A percentile compares a stretch with the other conserved stretches of the same genome.
phyloP scores from a whole-genome alignment of 2,329 filamentous ascomycete genomes.

The Colletotrichum limetticola region DNA sequence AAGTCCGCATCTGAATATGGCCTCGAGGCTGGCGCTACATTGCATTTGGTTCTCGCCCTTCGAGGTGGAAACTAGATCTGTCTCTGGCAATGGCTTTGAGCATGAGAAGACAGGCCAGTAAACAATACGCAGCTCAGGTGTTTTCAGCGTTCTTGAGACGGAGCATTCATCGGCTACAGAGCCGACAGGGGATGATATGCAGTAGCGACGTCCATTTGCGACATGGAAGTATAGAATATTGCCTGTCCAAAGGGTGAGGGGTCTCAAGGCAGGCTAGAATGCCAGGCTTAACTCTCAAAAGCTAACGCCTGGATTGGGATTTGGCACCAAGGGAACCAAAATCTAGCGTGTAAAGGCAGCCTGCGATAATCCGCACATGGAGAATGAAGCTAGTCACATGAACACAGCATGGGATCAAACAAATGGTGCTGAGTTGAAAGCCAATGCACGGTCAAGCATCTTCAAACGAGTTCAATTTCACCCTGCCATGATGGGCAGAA shows the following conservation, averaged over 20 bases:
- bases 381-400: background rate
- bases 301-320: background rate
- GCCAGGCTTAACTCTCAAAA: background rate
- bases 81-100: background rate
- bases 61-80: constrained; percentile 71
- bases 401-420: background rate
- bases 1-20: constrained; percentile 92
- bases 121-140: background rate
- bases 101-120: background rate
- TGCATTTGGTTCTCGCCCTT: constrained; percentile 95
- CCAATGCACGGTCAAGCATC: background rate
- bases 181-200: background rate
- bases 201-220: background rate
- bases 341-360: background rate
- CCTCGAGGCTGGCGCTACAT: constrained; percentile 89
- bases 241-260: background rate
- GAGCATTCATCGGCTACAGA: background rate
- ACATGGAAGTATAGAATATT: background rate
- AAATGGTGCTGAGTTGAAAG: background rate
- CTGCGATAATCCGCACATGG: background rate
- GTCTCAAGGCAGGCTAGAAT: background rate
- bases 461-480: background rate
- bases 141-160: background rate
- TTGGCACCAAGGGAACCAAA: background rate
- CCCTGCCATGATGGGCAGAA: background rate